These are phyloP conservation scores for Sequoiadendron giganteum DNA, from an alignment of 75 land plant species.

Conservation along the genomic window DNA sequence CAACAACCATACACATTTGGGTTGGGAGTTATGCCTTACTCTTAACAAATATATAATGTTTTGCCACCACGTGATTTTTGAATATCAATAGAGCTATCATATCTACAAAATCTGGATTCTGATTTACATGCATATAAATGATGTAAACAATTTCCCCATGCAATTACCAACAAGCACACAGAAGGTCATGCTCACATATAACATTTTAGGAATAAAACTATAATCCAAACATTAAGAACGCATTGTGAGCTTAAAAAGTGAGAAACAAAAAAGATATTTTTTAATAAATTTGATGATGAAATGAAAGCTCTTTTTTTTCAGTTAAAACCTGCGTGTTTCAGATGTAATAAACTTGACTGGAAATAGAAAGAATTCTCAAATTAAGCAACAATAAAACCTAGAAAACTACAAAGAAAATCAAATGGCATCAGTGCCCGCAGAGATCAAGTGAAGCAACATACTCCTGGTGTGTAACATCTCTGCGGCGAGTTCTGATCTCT, in stretches of 20 bases:
- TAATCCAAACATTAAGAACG: not conserved
- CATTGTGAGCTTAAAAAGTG: not conserved
- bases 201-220: not conserved
- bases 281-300: not conserved
- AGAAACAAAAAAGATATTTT: not conserved
- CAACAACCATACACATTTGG: not conserved
- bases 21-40: not conserved
- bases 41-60: not conserved
- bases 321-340: not conserved
- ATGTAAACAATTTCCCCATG: not conserved
- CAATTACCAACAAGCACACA: not conserved
- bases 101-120: not conserved
- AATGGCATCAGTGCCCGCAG: not conserved
- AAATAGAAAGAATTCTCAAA: not conserved
- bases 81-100: not conserved
- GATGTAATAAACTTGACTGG: not conserved
- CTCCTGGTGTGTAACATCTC: not conserved
- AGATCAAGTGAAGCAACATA: slow-evolving; percentile 4
- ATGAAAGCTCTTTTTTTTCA: not conserved
- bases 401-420: not conserved
- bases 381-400: not conserved
- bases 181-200: not conserved
- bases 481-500: not conserved
- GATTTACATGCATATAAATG: not conserved
- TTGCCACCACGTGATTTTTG: not conserved